Conservation (phyloP, 805 yeast species). For the Candida saitoana region DNA sequence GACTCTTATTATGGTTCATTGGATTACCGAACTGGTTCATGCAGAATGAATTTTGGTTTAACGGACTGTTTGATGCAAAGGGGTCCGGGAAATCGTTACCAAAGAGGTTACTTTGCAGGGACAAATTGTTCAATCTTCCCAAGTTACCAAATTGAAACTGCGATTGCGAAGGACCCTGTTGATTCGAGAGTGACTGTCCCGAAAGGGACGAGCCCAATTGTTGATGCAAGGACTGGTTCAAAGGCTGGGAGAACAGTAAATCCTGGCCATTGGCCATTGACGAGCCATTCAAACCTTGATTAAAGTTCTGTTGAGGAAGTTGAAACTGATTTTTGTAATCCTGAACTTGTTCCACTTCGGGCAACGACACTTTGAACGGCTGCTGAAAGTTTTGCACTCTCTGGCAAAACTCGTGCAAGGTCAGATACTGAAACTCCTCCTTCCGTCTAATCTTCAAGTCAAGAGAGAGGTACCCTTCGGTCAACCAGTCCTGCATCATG, state of each 20-base stretch:
- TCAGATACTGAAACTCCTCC: slow-evolving; percentile 46
- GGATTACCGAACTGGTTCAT: slow-evolving; percentile 24
- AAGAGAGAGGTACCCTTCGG: slow-evolving; percentile 52
- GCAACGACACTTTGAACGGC: slow-evolving; percentile 63
- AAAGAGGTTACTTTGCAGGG: slow-evolving; percentile 17
- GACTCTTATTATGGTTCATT: slow-evolving; percentile 10
- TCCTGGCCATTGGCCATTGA: slow-evolving; percentile 3
- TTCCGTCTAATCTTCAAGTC: slow-evolving; percentile 56
- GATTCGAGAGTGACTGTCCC: slow-evolving; percentile 5
- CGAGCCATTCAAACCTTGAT: slow-evolving; percentile 5
- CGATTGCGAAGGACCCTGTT: slow-evolving; percentile 11
- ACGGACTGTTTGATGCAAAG: slow-evolving; percentile 12
- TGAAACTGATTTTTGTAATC: slow-evolving; percentile 1
- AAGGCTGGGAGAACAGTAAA: slow-evolving; percentile 6
- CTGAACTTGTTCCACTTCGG: slow-evolving; percentile 18
- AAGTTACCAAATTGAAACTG: slow-evolving; percentile 26
- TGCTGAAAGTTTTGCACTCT: slow-evolving; percentile 44
- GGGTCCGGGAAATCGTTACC: slow-evolving; percentile 24
- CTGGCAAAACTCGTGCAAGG: slow-evolving; percentile 52
- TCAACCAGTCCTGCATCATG: slow-evolving; percentile 76
- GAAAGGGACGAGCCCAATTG: slow-evolving; percentile 7
- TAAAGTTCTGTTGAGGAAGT: background rate
- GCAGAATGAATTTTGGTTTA: slow-evolving; percentile 8
- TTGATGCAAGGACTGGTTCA: slow-evolving; percentile 8
- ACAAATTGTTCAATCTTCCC: slow-evolving; percentile 19